Conservation (phyloP, 2,329 filamentous ascomycete genomes). For the Leptographium galeiforme region DNA sequence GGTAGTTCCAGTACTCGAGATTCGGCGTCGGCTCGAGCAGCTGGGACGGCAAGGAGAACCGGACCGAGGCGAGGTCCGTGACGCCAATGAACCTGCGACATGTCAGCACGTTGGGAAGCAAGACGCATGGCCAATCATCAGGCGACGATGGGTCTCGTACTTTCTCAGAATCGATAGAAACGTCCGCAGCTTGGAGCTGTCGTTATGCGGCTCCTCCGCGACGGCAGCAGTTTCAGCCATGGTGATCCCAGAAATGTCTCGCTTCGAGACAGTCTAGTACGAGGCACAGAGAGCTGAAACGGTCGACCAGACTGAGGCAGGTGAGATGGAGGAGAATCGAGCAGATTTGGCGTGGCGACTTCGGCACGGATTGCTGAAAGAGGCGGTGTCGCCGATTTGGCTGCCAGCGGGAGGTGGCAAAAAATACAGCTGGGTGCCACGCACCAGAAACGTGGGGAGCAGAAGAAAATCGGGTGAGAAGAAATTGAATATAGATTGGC, state of each 20-base stretch:
- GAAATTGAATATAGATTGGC: neutral
- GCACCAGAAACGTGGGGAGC: neutral
- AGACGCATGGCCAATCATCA: no score
- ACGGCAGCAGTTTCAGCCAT: slow-evolving; percentile 15
- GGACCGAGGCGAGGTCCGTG: slow-evolving; percentile 83
- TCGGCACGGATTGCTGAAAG: neutral
- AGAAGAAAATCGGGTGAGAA: neutral
- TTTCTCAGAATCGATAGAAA: slow-evolving; percentile 80
- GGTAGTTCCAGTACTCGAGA: slow-evolving; percentile 97
- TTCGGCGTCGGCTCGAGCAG: slow-evolving; percentile 93
- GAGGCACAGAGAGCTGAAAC: neutral
- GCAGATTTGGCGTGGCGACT: neutral
- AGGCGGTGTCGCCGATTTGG: slow-evolving; percentile 1
- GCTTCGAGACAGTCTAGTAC: neutral
- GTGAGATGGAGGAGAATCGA: neutral
- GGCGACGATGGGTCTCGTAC: slow-evolving; percentile 34
- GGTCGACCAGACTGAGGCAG: neutral
- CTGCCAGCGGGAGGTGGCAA: neutral
- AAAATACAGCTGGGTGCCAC: neutral
- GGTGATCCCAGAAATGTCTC: neutral
- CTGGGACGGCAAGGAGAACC: slow-evolving; percentile 91
- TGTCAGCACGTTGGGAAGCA: neutral
- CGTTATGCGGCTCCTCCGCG: slow-evolving; percentile 45
- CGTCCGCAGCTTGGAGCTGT: slow-evolving; percentile 77
- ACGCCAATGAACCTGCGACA: slow-evolving; percentile 76